Base-by-base conservation (phyloP, 768 basidiomycete genomes). In the Trametes gibbosa region DNA sequence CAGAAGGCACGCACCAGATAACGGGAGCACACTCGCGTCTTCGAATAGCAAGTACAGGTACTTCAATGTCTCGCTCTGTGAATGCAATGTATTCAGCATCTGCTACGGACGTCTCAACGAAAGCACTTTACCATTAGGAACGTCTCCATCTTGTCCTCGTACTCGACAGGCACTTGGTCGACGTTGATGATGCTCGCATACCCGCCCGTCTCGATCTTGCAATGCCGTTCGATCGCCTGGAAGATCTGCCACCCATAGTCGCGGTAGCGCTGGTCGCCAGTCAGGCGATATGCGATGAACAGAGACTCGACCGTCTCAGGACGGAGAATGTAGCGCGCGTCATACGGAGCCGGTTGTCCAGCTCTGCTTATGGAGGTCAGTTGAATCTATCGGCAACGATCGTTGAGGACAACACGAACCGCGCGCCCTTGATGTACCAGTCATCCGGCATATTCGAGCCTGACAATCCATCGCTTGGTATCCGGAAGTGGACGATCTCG, bases 291-390 rank as follows among this genome's bases (percentile, higher is more conserved):
- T 0, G 93, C 95, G 43, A 94, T 76, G 79, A 98, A 96, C 40
- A 97, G 84, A 0, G 92, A 95, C 71, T 98, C 95, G 24, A 95
- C 83, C 1, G 95, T 98, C 76, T 98, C 95, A 2, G 95, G 95
- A 83, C 94, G 85, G 9, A 98, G 84, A 72, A 98, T 97, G 70
- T 98, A 97, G 39, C 94, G 84, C 12, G 93, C 93, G 65, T 96
- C 94, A 62, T 94, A 87, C 1, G 85, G 74, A 5, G 74, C 58
- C 14, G 52, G 53, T 13, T 61, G 66, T 9, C 72, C 69, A 9
- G 61, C 68, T 21, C 72, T 72, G 42, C 17, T 10, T 16, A 10
- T 23, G 32, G 13, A 5, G 43, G 16, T 42, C 37, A 29, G 17
- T 12, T 16, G 19, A 21, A 2, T 2, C 32, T 16, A 48, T 27